Base-by-base conservation (phyloP, 2,329 filamentous ascomycete species). In the Chaetomium sp. region DNA sequence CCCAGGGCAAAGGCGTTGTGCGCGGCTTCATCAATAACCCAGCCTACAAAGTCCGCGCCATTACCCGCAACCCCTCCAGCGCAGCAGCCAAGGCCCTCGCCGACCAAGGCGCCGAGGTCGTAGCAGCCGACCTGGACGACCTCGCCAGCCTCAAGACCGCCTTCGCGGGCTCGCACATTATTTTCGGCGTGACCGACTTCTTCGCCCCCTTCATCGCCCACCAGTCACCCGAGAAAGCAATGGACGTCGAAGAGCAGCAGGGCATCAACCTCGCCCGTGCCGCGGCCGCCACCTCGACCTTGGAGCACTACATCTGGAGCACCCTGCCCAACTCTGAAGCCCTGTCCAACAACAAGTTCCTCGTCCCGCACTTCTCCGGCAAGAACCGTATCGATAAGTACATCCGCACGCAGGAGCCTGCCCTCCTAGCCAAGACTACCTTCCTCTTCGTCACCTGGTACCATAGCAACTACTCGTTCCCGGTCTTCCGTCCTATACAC, bases 171-270 rank as follows among this genome's bases (percentile, higher is more conserved):
- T 78, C 77, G 14, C 73, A 76, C 56, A 64, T 74, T 55, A 79
- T 83, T 57, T 83, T 82, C 67, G 71, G 72, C 57, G 75, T 80
- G 49, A 83, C 79, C 0, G 74, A 82, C 59, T 82, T 78, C 67
- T 82, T 76, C 75, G 74, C 78, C 53, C 71, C 73, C 2, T 79
- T 79, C 62, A 73, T 74, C 63, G 27, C 44, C 27, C 54, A 57
- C 49, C 44, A 53, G 2, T 49, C 40, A 38, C 44, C 52, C 6
- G 6, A 6, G 14, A 55, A 59, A 33, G 62, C 61, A 6, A 53
- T 58, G 37, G 50, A 52, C 8, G 46, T 52, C 19, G 50, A 52
- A 36, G 50, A 52, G 42, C 41, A 42, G 10, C 50, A 52, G 41
- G 50, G 50, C 34, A 52, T 52, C 41, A 52, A 52, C 50, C 50